Evolutionary conservation across 2,329 filamentous ascomycete genomes (phyloP).

Genomic region (Colletotrichum euphorbiae): DNA sequence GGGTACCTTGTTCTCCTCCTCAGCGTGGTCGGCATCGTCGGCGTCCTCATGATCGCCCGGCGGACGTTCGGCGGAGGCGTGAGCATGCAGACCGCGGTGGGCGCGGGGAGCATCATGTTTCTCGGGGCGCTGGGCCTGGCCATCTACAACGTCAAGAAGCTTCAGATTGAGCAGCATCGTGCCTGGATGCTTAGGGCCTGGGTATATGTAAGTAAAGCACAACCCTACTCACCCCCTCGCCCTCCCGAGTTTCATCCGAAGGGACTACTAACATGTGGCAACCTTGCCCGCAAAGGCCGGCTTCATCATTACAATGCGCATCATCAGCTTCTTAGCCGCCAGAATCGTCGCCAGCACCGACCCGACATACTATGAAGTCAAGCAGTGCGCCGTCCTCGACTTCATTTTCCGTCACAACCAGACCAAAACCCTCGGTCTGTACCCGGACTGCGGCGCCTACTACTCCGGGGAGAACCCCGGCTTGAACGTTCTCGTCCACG

Average conservation of each 20-base stretch:
- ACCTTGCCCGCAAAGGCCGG: conserved; percentile 49
- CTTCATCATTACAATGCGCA: conserved; percentile 60
- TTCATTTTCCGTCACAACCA: conserved; percentile 48
- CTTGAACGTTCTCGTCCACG: conserved; percentile 46
- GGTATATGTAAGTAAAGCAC: conserved; percentile 54
- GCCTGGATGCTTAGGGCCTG: conserved; percentile 72
- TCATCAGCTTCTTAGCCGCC: conserved; percentile 57
- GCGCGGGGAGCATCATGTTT: conserved; percentile 58
- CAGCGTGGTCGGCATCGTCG: conserved; percentile 56
- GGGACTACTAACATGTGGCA: conserved; percentile 1
- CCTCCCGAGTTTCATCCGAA: not conserved
- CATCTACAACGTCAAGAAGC: conserved; percentile 66
- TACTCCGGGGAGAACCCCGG: conserved; percentile 46
- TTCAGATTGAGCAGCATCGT: conserved; percentile 73
- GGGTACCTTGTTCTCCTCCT: conserved; percentile 67
- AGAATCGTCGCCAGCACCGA: conserved; percentile 48
- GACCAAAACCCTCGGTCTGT: conserved; percentile 47
- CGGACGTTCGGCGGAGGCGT: conserved; percentile 66
- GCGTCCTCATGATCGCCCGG: conserved; percentile 64
- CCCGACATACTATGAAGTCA: conserved; percentile 46
- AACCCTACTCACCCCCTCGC: not conserved
- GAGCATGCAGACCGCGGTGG: conserved; percentile 59
- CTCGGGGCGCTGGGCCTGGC: conserved; percentile 58
- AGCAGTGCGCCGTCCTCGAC: conserved; percentile 61
- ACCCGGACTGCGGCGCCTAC: conserved; percentile 57